phyloP scores from a whole-genome alignment of 345 rosid genomes.

The Dovyalis caffra region DNA sequence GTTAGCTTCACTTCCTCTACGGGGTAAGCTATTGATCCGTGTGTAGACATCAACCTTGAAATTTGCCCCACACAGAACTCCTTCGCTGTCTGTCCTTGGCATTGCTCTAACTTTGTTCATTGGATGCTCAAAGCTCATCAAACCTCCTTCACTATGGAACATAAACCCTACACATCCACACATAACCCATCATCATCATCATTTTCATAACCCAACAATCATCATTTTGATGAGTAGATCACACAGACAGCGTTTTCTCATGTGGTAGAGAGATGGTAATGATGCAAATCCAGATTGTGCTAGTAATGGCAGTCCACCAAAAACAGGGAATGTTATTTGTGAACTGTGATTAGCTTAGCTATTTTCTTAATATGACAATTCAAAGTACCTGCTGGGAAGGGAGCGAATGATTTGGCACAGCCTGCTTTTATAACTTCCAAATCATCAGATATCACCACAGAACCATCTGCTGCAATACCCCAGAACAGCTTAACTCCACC shows the following conservation, averaged over 20 bases:
- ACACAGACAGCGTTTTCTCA: neutral
- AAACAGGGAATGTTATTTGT: neutral
- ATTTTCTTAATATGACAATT: neutral
- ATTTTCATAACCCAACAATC: neutral
- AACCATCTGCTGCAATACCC: conserved; percentile 54
- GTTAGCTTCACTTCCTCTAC: conserved; percentile 46
- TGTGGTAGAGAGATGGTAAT: neutral
- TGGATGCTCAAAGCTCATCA: conserved; percentile 53
- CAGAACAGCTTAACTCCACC: conserved; percentile 44
- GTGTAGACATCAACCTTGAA: conserved; percentile 45
- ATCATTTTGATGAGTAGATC: neutral
- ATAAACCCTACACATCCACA: conserved; percentile 23
- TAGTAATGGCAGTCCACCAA: neutral
- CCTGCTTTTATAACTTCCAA: conserved; percentile 41
- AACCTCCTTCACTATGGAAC: conserved; percentile 38
- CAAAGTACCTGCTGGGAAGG: conserved; percentile 50
- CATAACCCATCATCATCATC: neutral
- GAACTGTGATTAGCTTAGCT: neutral
- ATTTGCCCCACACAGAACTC: conserved; percentile 36
- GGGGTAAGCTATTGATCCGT: conserved; percentile 45
- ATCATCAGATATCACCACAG: conserved; percentile 50
- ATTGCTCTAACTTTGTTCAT: conserved; percentile 45
- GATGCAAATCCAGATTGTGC: neutral
- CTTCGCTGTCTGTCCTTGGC: conserved; percentile 36
- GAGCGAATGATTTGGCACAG: conserved; percentile 59